phyloP scores from a whole-genome alignment of 2,329 filamentous ascomycete species.

The Pestalotiopsis sp. region DNA sequence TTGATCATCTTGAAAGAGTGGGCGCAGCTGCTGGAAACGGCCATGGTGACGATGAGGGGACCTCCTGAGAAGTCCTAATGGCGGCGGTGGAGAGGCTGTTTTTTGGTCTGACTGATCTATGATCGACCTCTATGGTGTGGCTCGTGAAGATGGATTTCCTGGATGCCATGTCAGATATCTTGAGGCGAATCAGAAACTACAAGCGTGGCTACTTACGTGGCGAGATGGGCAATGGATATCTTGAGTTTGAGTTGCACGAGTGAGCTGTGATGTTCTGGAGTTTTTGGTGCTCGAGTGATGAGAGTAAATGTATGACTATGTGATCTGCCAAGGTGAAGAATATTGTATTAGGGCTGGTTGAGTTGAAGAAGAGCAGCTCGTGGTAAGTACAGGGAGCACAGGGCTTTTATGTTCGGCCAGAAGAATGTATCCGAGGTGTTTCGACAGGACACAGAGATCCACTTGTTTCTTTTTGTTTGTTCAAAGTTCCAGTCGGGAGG shows the following conservation, averaged over 20 bases:
- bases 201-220: background rate
- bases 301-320: no score
- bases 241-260: background rate
- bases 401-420: constrained; percentile 16
- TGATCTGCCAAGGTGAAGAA: background rate
- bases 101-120: background rate
- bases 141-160: background rate
- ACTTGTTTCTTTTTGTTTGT: constrained; percentile 16
- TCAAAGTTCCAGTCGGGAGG: background rate
- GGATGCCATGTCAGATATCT: background rate
- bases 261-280: background rate
- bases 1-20: constrained; percentile 70
- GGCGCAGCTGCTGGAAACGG: constrained; percentile 58
- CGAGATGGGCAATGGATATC: background rate
- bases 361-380: background rate
- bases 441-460: constrained; percentile 11
- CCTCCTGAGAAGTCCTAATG: background rate
- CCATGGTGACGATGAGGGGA: constrained; percentile 41
- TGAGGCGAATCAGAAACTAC: background rate
- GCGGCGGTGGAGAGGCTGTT: background rate
- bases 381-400: constrained; percentile 15
- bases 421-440: background rate
- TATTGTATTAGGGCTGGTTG: constrained; percentile 2
- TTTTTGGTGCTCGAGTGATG: background rate
- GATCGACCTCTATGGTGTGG: background rate